Evolutionary conservation across 2,329 filamentous ascomycete species (phyloP).

Genomic region (Botrytis sinoallii): DNA sequence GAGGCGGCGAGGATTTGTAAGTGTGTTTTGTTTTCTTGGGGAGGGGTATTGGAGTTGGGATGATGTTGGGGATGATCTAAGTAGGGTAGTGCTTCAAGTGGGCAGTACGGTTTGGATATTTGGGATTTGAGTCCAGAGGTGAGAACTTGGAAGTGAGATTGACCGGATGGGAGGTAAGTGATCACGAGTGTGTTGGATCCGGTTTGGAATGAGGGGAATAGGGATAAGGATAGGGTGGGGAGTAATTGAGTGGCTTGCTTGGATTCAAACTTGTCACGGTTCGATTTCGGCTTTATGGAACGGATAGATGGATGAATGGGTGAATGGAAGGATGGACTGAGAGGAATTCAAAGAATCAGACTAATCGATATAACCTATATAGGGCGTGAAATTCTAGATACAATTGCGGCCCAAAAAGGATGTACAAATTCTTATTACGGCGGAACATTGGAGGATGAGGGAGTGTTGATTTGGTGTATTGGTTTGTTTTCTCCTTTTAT

Average conservation of each 20-base stretch:
- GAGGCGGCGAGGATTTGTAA: background rate
- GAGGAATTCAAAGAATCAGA: background rate
- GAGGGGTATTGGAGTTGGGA: too few relatives aligned
- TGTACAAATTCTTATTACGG: slow-evolving; percentile 12
- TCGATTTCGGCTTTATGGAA: background rate
- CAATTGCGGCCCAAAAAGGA: slow-evolving; percentile 9
- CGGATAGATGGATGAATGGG: background rate
- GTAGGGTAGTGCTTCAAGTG: background rate
- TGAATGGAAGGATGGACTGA: background rate
- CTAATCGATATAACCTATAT: background rate
- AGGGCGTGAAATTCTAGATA: slow-evolving; percentile 3
- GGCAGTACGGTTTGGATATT: background rate
- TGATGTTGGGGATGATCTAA: background rate
- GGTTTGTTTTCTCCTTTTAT: background rate
- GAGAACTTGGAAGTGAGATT: background rate
- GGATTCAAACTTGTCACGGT: background rate
- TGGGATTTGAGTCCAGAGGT: background rate
- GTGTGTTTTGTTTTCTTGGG: background rate
- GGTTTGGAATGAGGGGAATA: background rate
- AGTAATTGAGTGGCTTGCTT: background rate
- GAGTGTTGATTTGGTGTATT: slow-evolving; percentile 10
- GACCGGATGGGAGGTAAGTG: background rate
- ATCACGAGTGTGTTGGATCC: background rate
- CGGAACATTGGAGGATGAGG: background rate
- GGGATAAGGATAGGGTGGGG: background rate